A percentile compares a stretch with the other conserved stretches of the same genome.
Evolutionary conservation across 371 early-diverging fungal genomes (phyloP).

Genomic region (Syncephalastrum contaminatum): DNA sequence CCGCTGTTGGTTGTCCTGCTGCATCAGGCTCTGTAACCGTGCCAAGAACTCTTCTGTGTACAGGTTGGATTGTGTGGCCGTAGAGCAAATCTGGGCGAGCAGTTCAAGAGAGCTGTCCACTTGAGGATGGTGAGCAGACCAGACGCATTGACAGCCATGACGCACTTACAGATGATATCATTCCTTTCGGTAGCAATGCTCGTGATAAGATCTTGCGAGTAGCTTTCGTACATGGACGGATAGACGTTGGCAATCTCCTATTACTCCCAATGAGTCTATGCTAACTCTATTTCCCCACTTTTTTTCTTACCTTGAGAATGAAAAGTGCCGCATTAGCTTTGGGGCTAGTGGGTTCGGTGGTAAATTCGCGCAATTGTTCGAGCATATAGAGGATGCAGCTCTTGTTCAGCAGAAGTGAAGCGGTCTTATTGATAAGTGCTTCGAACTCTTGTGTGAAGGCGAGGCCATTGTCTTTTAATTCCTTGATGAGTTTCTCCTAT

Average conservation of each 20-base stretch:
- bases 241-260: constrained; percentile 18
- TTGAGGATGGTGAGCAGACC: not conserved
- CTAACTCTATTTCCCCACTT: not conserved
- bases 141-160: not conserved
- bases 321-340: constrained; percentile 6
- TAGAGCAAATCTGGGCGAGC: constrained; percentile 6
- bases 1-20: constrained; percentile 47
- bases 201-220: constrained; percentile 10
- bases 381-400: constrained; percentile 24
- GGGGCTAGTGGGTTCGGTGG: constrained; percentile 9
- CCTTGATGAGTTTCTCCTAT: too few species aligned
- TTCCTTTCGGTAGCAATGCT: constrained; percentile 1
- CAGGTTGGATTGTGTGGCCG: too few species aligned
- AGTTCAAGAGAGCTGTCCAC: constrained; percentile 13
- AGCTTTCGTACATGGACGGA: constrained; percentile 18
- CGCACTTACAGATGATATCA: constrained; percentile 6
- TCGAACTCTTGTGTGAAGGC: too few species aligned
- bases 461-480: too few species aligned
- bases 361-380: not conserved
- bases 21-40: not conserved
- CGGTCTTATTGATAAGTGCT: too few species aligned
- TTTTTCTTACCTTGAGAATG: constrained; percentile 19
- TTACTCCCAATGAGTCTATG: not conserved
- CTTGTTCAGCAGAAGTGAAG: constrained; percentile 49
- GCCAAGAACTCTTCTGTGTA: too few species aligned